Base-by-base conservation (phyloP, 2,329 filamentous ascomycete species). In the Stachybotrys echinatus region DNA sequence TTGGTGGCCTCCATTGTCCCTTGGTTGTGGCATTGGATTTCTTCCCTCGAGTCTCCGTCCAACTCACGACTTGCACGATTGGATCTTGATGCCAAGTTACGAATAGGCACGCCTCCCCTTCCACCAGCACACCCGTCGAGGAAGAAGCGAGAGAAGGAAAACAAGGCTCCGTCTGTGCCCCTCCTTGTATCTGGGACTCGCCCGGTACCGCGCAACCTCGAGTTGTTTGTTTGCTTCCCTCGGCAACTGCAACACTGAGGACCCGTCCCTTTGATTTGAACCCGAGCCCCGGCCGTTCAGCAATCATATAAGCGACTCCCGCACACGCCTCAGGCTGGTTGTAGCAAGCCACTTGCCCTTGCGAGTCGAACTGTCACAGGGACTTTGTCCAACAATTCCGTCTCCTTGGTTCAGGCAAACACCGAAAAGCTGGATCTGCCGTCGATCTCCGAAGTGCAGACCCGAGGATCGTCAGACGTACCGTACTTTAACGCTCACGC, bases 341-440 rank as follows among this genome's bases (percentile, higher is more conserved):
- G 21, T 23, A 44, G 42, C 12, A 22, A 20, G 42, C 20, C 42
- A 44, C 19, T 44, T 23, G 18, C 42, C 48, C 47, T 44, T 46
- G 8, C 37, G 23, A 12, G 43, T 48, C 44, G 23, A 44, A 47
- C 39, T 18, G 39, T n/a, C 39, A 42, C 39, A 42, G 18, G 39
- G 20, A 10, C n/a, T 21, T n/a, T 10, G 27, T 34, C 5, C 27
- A 34, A 34, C 27, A 8, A 10, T 34, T 34, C 14, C 27, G 27
- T 34, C 27, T 34, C 10, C 10, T 34, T 10, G 27, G 14, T 34
- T 38, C 42, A 51, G 48, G 37, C 47, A 51, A 75, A 83, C 74
- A 87, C 84, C 88, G 89, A 83, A 86, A 94, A 92, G 79, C 89
- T 95, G 89, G 89, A 92, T 88, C 84, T 92, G 72, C 88, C 89